Base-by-base conservation (phyloP, 192 early-diverging fungal genomes). In the Linnemannia exigua region DNA sequence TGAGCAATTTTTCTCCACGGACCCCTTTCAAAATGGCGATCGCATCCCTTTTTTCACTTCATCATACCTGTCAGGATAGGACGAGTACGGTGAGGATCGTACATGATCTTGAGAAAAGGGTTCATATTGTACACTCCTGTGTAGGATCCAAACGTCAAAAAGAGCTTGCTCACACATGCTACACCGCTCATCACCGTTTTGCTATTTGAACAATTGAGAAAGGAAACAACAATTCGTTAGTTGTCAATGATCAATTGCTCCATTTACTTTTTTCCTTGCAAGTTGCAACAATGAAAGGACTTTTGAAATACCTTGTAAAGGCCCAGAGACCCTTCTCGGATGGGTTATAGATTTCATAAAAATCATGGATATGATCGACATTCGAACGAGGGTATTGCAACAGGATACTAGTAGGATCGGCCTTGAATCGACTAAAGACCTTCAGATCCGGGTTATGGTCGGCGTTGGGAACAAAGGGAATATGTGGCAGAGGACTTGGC, bases 51-150 rank as follows among this genome's bases (percentile, higher is more conserved):
- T n/a, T 3, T 35, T 38, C 0, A 6, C 41, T 44, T 9, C 41
- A 33, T 25, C 36, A 28, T 22, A 93, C 92, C 90, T n/a, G 95
- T 95, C 7, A 96, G 88, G 20, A 96, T 88, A 0, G 94, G 92
- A 67, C 91, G 81, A 22, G 74, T 88, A 75, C 94, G 91, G 16
- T 90, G 51, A 16, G 90, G 86, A 68, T 92, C 87, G 74, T 93
- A 85, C 1, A 95, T 67, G 12, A 91, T 69, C 35, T 88, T 86
- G 12, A 93, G 87, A 66, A 95, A 94, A 52, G 90, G 89, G 80
- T 96, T 91, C 70, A 93, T 79, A 63, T 92, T 89, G 72, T 92
- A 88, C 1, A 90, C 88, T 0, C 87, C 80, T 22, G 87, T 89
- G 51, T 86, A 86, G 0, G 84, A 47, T 25, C 84, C 84, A 68